These are phyloP conservation scores for Sphagnum magellanicum DNA, from an alignment of 228 moss, liverwort and hornwort species.

Conservation along the genomic window DNA sequence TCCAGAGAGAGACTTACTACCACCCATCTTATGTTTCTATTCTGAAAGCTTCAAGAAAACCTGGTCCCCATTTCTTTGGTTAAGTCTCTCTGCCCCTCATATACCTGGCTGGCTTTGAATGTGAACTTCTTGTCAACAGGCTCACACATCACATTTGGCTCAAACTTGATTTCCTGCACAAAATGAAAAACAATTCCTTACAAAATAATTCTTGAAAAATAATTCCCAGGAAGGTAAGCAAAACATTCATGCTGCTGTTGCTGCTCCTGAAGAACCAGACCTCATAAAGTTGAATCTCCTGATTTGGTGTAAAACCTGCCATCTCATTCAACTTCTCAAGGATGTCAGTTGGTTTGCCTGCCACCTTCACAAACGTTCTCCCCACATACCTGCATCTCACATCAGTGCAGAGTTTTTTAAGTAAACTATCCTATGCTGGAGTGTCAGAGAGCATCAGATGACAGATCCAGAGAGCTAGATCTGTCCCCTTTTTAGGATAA, in stretches of 20 bases:
- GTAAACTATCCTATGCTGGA: too few species aligned
- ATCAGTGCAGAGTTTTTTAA: too few species aligned
- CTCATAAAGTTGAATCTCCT: constrained; percentile 81
- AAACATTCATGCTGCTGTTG: too few species aligned
- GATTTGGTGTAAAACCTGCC: constrained; percentile 68
- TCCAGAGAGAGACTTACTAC: too few species aligned
- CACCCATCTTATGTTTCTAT: too few species aligned
- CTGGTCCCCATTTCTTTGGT: too few species aligned
- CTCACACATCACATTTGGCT: constrained; percentile 96
- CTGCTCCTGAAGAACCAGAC: constrained; percentile 12
- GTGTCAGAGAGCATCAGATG: too few species aligned
- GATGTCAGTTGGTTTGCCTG: constrained; percentile 72
- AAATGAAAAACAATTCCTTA: not conserved
- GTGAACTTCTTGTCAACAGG: constrained; percentile 86
- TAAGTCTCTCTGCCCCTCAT: not conserved
- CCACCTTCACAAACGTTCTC: constrained; percentile 81
- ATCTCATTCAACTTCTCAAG: constrained; percentile 80
- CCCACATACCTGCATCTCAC: constrained; percentile 63
- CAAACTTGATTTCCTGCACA: constrained; percentile 90
- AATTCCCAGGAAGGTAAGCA: too few species aligned
- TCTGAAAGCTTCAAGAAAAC: too few species aligned
- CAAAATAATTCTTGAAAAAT: too few species aligned
- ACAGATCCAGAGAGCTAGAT: too few species aligned
- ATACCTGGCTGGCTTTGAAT: constrained; percentile 81
- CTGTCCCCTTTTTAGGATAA: too few species aligned